Percentiles rank a stretch among this genome's conserved stretches.
Conservation (phyloP, 345 rosid genomes). For the Zanthoxylum bungeanum region DNA sequence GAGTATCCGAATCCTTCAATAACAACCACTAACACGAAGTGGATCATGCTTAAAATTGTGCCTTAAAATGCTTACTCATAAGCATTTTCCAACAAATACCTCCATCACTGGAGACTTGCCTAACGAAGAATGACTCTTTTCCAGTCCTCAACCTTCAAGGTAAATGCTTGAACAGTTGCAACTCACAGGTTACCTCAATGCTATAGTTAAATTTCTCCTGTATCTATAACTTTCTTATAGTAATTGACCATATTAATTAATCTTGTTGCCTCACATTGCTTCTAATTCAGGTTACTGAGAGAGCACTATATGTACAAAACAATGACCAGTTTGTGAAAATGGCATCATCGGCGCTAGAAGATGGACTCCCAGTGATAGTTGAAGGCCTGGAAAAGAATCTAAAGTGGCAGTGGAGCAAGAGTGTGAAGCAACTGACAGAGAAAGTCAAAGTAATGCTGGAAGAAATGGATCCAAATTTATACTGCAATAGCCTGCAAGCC, state of each 20-base stretch:
- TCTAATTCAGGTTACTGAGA: constrained; percentile 48
- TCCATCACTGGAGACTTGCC: constrained; percentile 20
- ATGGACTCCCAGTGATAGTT: constrained; percentile 52
- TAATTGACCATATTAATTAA: background rate
- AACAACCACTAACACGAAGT: no score
- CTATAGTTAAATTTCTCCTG: background rate
- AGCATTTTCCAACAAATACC: constrained; percentile 23
- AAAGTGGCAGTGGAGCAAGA: constrained; percentile 59
- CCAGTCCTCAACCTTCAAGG: constrained; percentile 38
- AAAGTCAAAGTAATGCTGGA: constrained; percentile 52
- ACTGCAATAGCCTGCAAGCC: constrained; percentile 33
- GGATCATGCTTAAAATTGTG: no score
- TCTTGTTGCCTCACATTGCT: background rate
- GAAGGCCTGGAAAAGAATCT: constrained; percentile 62
- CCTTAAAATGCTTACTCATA: no score
- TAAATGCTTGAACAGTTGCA: constrained; percentile 49
- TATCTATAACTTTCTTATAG: background rate
- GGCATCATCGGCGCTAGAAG: constrained; percentile 44
- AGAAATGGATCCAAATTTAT: constrained; percentile 43
- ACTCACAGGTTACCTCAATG: constrained; percentile 47
- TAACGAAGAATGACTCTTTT: constrained; percentile 42
- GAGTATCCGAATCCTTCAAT: no score
- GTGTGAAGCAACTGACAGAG: constrained; percentile 55
- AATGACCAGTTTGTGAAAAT: constrained; percentile 60
- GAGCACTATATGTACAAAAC: constrained; percentile 62